A percentile compares a stretch with the other conserved stretches of the same genome.
Conservation (phyloP, 2,329 filamentous ascomycete genomes). For the Colletotrichum simmondsii region DNA sequence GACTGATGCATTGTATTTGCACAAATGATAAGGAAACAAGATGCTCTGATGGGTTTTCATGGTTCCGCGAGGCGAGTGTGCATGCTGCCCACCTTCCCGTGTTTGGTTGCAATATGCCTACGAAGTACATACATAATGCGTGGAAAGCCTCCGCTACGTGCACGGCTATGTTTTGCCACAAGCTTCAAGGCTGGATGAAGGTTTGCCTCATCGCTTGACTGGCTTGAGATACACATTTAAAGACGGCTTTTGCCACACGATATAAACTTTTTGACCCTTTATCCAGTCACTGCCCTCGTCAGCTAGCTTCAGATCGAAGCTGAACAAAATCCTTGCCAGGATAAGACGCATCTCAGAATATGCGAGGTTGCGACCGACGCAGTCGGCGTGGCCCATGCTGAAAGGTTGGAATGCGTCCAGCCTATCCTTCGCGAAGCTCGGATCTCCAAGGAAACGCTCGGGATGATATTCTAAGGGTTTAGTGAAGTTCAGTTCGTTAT, state of each 20-base stretch:
- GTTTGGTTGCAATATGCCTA: too few species aligned
- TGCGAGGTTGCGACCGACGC: conserved; percentile 60
- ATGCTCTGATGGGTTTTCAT: too few species aligned
- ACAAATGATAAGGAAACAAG: too few species aligned
- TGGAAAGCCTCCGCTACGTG: too few species aligned
- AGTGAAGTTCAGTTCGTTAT: conserved; percentile 47
- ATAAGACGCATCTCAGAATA: conserved; percentile 61
- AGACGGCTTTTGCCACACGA: conserved; percentile 3
- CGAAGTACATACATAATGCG: too few species aligned
- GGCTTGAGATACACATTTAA: conserved; percentile 4
- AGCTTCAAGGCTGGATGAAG: too few species aligned
- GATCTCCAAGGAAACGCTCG: conserved; percentile 51
- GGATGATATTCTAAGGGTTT: conserved; percentile 57
- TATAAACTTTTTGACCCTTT: conserved; percentile 12
- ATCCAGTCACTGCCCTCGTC: conserved; percentile 48
- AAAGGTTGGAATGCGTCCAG: conserved; percentile 58
- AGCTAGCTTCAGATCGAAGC: conserved; percentile 55
- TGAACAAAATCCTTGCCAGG: conserved; percentile 54
- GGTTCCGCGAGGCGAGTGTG: too few species aligned
- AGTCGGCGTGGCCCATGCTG: conserved; percentile 58
- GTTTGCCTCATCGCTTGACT: not conserved
- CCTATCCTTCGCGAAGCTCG: conserved; percentile 45
- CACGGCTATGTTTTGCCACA: too few species aligned
- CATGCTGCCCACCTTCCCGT: too few species aligned
- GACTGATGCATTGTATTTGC: too few species aligned